Evolutionary conservation across 495 filamentous ascomycete species (phyloP), one percentile per base, ranked within the genome.

Genomic region (Lindgomyces ingoldianus): DNA sequence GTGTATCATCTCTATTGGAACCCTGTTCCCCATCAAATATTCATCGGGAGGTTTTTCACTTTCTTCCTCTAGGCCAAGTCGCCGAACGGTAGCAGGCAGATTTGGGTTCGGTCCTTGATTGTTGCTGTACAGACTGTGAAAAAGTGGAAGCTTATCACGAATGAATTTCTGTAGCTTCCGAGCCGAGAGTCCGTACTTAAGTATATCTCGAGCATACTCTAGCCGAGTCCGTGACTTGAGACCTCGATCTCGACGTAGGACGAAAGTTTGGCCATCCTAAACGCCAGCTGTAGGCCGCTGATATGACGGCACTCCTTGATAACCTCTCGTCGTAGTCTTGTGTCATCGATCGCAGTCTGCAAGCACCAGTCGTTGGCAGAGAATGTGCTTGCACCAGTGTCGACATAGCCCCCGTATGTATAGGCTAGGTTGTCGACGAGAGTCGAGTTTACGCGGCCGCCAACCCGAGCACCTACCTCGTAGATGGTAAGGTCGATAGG

Each of bases 181-280:
- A 21, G 42, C 39, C 26, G 56, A 46, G 18, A 48, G 8, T 47
- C 56, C 56, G 56, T 59, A 59, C 22, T 59, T 59, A 1, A 46
- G 29, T 19, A 48, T 48, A 27, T 59, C 56, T 59, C 41, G 41
- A 14, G 18, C 24, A 18, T 30, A 48, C 2, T 59, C 56, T 30
- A 27, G 11, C 41, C 19, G 10, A 29, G 56, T 59, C 42, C 56
- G 39, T 26, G 56, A 59, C 42, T 59, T 59, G 21, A 59, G 22
- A 36, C 48, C 56, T 9, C 41, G 24, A 25, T 46, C 29, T 27
- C 56, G 39, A 27, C 22, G 39, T 47, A 47, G 2, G 22, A 59
- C 25, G 56, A 59, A 59, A 8, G 18, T 36, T 47, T 46, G 39
- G 14, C 56, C 56, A 48, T 59, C 56, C 56, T 42, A 59, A 47